Percentiles rank a stretch among this genome's conserved stretches.
Evolutionary conservation across 352 stramenopile species (phyloP).

Genomic region (Peronospora tabacina): DNA sequence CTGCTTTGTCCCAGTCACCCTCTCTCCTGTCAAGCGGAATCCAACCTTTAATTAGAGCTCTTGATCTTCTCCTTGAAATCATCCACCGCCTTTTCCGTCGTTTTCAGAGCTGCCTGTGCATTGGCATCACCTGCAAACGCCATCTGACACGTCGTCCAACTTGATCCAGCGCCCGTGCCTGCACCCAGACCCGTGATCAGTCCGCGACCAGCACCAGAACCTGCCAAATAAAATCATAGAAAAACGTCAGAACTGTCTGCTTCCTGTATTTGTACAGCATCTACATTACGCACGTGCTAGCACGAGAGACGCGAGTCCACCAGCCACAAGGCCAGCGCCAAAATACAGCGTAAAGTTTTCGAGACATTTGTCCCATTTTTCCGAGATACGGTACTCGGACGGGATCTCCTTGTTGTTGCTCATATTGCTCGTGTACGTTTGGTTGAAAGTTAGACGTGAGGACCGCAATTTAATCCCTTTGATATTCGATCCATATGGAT

Average conservation of each 20-base stretch:
- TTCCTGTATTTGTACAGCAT: neutral
- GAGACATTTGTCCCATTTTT: slow-evolving; percentile 88
- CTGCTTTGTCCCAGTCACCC: slow-evolving; percentile 6
- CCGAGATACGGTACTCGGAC: slow-evolving; percentile 85
- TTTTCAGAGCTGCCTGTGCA: slow-evolving; percentile 56
- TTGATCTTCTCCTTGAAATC: slow-evolving; percentile 60
- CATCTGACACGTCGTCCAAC: slow-evolving; percentile 82
- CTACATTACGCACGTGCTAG: slow-evolving; percentile 54
- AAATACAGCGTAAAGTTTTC: slow-evolving; percentile 88
- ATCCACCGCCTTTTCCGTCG: slow-evolving; percentile 66
- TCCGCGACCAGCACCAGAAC: slow-evolving; percentile 52
- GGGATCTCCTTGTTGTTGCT: slow-evolving; percentile 58
- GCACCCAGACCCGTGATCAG: slow-evolving; percentile 65
- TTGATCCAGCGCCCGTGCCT: slow-evolving; percentile 61
- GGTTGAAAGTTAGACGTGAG: slow-evolving; percentile 33
- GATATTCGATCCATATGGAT: neutral
- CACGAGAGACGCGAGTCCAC: slow-evolving; percentile 74
- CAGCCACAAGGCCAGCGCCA: slow-evolving; percentile 66
- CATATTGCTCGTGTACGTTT: slow-evolving; percentile 24
- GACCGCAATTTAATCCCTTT: neutral
- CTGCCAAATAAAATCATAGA: slow-evolving; percentile 23
- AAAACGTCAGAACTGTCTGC: slow-evolving; percentile 5
- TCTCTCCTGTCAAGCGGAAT: slow-evolving; percentile 5
- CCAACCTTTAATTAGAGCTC: slow-evolving; percentile 23
- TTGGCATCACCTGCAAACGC: slow-evolving; percentile 67